A percentile compares a stretch with the other conserved stretches of the same genome.
These are phyloP conservation scores for Galerina sulciceps DNA, from an alignment of 768 basidiomycete species.

Conservation along the genomic window DNA sequence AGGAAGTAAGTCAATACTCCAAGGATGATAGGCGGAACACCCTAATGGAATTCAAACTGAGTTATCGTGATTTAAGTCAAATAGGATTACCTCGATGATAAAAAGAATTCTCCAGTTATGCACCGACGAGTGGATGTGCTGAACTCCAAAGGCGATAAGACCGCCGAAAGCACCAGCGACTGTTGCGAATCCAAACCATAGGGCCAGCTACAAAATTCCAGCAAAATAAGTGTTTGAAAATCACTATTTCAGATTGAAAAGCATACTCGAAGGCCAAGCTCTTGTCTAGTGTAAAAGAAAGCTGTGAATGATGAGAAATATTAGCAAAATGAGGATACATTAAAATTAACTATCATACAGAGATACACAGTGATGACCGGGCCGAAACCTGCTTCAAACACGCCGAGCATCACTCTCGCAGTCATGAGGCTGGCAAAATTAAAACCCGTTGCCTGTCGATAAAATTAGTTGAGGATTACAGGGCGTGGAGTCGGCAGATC, in stretches of 20 bases:
- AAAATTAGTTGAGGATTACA: background rate
- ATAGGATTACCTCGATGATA: slow-evolving; percentile 63
- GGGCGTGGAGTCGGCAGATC: background rate
- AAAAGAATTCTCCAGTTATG: slow-evolving; percentile 69
- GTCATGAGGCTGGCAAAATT: slow-evolving; percentile 62
- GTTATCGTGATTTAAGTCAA: background rate
- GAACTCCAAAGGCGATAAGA: slow-evolving; percentile 81
- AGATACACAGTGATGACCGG: slow-evolving; percentile 81
- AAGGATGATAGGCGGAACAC: slow-evolving; percentile 67
- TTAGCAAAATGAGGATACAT: background rate
- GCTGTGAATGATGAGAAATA: slow-evolving; percentile 40
- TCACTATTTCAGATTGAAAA: background rate
- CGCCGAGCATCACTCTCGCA: slow-evolving; percentile 65
- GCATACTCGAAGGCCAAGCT: slow-evolving; percentile 69
- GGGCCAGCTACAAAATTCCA: slow-evolving; percentile 52
- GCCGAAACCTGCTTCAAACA: slow-evolving; percentile 81
- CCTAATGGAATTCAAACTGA: slow-evolving; percentile 39
- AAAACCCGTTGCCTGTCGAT: slow-evolving; percentile 58
- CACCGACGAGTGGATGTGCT: slow-evolving; percentile 55
- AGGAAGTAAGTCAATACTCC: slow-evolving; percentile 57
- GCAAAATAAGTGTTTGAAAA: background rate
- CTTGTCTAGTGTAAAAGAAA: slow-evolving; percentile 75
- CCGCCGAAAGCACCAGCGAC: slow-evolving; percentile 87
- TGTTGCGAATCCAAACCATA: slow-evolving; percentile 86
- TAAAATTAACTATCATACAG: slow-evolving; percentile 46